These are phyloP conservation scores for Pterocarpus macrocarpus DNA, from an alignment of 306 rosid genomes.

Conservation along the genomic window DNA sequence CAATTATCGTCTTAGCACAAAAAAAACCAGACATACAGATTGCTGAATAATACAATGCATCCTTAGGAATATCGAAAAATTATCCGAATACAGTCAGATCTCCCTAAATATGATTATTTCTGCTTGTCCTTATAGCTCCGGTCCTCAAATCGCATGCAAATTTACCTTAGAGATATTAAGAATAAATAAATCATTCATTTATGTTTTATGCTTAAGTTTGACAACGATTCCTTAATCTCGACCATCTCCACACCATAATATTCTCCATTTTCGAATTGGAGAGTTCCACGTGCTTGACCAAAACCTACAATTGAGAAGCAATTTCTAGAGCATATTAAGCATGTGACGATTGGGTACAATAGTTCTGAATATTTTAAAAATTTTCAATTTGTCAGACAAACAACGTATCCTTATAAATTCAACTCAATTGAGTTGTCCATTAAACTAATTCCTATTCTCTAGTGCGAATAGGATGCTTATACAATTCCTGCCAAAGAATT, in stretches of 20 bases:
- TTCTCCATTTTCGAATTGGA: not conserved
- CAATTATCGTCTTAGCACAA: not conserved
- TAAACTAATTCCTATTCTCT: not conserved
- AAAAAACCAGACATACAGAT: not conserved
- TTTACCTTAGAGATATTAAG: not conserved
- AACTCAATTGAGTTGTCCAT: not conserved
- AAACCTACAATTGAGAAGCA: constrained; percentile 3
- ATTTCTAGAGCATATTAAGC: constrained; percentile 3
- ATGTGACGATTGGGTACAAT: not conserved
- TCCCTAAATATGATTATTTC: not conserved
- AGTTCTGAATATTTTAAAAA: not conserved
- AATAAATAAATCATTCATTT: not conserved
- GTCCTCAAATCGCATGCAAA: not conserved
- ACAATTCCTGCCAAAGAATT: not conserved
- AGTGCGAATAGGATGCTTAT: not conserved
- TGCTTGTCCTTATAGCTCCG: not conserved
- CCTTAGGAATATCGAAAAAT: constrained; percentile 10
- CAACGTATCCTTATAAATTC: not conserved
- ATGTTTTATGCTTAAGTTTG: constrained; percentile 8
- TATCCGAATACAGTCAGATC: not conserved
- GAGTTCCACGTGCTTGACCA: constrained; percentile 31
- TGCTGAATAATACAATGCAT: not conserved
- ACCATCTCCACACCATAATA: not conserved
- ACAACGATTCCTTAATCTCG: constrained; percentile 8
- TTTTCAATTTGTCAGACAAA: not conserved